These are phyloP conservation scores for Tolypocladium pustulatum DNA, from an alignment of 2,329 filamentous ascomycete species.

Conservation along the genomic window DNA sequence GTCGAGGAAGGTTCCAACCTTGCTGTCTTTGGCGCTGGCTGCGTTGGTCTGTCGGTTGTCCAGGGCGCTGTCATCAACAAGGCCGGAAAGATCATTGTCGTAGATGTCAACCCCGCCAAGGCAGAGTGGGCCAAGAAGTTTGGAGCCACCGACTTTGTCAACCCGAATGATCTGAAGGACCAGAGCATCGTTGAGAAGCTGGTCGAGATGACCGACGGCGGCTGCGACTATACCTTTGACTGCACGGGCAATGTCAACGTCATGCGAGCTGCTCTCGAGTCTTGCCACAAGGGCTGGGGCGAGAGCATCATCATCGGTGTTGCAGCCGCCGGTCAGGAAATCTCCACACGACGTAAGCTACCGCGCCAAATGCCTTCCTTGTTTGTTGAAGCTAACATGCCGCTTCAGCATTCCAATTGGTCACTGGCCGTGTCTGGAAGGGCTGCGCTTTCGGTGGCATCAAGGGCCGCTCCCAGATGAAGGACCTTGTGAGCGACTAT, in stretches of 20 bases:
- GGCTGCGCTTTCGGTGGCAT: constrained; percentile 96
- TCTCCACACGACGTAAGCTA: constrained; percentile 77
- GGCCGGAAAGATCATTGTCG: constrained; percentile 65
- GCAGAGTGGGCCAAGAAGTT: constrained; percentile 91
- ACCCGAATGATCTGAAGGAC: constrained; percentile 68
- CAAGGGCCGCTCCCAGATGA: constrained; percentile 91
- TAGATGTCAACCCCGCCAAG: constrained; percentile 75
- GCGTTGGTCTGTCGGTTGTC: constrained; percentile 89
- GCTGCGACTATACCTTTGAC: constrained; percentile 98
- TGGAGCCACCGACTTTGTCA: constrained; percentile 93
- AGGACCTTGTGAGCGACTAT: constrained; percentile 81
- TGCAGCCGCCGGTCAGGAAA: constrained; percentile 91
- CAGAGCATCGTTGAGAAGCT: constrained; percentile 87
- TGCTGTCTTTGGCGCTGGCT: constrained; percentile 90
- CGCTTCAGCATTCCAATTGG: constrained; percentile 81
- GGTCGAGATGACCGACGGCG: constrained; percentile 95
- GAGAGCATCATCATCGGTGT: constrained; percentile 97
- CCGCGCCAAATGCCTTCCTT: neutral
- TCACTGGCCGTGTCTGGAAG: constrained; percentile 95
- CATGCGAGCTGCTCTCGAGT: constrained; percentile 91
- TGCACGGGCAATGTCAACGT: constrained; percentile 96
- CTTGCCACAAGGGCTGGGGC: constrained; percentile 99
- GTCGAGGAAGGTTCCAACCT: constrained; percentile 84
- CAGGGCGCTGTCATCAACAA: constrained; percentile 85
- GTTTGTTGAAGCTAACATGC: constrained; percentile 13